Percentiles rank a stretch among this genome's conserved stretches.
These are phyloP conservation scores for Populus tomentosa DNA, from an alignment of 441 rosid genomes.

Conservation along the genomic window DNA sequence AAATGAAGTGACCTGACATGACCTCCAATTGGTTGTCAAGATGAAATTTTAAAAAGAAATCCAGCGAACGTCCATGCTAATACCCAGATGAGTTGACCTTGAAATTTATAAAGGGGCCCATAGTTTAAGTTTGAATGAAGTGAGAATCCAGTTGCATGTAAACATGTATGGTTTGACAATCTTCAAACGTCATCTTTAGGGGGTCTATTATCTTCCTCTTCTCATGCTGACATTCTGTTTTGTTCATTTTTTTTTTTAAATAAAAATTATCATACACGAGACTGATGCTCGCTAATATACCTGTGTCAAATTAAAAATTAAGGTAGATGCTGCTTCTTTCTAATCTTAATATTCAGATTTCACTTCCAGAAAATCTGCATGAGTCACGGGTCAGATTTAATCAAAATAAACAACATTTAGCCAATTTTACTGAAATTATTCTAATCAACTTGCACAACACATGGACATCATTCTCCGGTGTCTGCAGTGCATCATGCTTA, in stretches of 20 bases:
- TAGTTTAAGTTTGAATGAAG: background rate
- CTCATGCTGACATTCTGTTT: conserved; percentile 19
- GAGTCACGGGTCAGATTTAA: conserved; percentile 16
- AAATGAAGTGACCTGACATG: background rate
- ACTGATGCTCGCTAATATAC: background rate
- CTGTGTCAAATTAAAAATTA: background rate
- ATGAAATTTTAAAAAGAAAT: conserved; percentile 3
- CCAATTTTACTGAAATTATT: background rate
- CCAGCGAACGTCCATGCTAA: conserved; percentile 1
- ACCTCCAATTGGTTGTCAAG: conserved; percentile 17
- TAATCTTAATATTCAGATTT: conserved; percentile 7
- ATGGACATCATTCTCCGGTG: background rate
- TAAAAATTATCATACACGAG: background rate
- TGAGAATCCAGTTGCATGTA: conserved; percentile 10
- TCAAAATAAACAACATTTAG: background rate
- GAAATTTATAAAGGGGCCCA: background rate
- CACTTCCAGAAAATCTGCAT: conserved; percentile 18
- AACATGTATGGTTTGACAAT: conserved; percentile 8
- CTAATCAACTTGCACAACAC: background rate
- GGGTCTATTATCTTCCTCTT: background rate
- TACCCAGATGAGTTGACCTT: conserved; percentile 23
- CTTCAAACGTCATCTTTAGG: conserved; percentile 18
- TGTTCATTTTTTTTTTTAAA: background rate
- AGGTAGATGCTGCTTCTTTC: background rate
- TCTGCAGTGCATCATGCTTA: background rate